Conservation (phyloP, 1,139 yeast species). For the Suhomyces wounanorum region DNA sequence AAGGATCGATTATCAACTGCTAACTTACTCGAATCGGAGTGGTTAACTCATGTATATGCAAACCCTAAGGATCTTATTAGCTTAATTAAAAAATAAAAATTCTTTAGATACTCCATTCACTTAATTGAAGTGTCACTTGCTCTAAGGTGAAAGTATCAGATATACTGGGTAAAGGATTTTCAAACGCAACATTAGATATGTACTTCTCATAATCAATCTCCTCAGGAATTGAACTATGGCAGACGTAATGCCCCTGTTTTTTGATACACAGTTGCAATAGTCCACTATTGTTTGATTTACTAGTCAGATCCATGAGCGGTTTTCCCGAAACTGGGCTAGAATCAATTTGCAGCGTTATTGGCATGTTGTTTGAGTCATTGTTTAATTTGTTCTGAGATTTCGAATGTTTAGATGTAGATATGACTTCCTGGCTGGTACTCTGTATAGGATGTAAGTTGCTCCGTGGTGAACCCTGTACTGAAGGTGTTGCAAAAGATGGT, state of each 20-base stretch:
- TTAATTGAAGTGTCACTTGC: not conserved
- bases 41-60: constrained; percentile 50
- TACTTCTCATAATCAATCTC: not conserved
- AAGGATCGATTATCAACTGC: constrained; percentile 26
- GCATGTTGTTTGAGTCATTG: not conserved
- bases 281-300: not conserved
- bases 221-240: not conserved
- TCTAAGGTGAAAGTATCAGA: not conserved
- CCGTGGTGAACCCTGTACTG: not conserved
- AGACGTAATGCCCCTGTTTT: not conserved
- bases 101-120: not conserved
- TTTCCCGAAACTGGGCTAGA: not conserved
- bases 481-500: not conserved
- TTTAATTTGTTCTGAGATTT: not conserved
- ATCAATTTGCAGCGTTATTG: not conserved
- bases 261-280: not conserved
- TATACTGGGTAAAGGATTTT: not conserved
- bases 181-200: not conserved
- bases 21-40: constrained; percentile 34
- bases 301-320: not conserved
- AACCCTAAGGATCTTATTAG: constrained; percentile 39
- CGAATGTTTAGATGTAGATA: not conserved
- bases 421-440: not conserved
- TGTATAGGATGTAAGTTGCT: not conserved
- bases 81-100: constrained; percentile 13